Evolutionary conservation across 352 stramenopile species (phyloP), one percentile per base, ranked within the genome.

Genomic region (Pythium utonaiense): DNA sequence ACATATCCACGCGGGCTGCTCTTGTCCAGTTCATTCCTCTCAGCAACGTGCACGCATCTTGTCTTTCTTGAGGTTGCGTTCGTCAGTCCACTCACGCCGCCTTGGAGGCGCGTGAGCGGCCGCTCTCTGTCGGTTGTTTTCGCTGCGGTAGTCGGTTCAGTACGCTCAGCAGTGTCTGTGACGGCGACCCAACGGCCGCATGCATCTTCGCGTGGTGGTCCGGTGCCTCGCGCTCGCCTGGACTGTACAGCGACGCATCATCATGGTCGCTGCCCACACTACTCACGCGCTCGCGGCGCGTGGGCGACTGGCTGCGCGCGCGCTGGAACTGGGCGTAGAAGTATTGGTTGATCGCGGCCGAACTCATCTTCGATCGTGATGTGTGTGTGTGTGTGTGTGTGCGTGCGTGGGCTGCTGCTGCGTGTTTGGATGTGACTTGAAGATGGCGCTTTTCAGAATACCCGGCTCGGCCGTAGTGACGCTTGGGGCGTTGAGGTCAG

Each of bases 311-410:
- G 30, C 51, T 59, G 8, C 61, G 45, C 24, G 62, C 62, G 40
- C 55, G 62, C 55, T 64, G 54, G 55, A 69, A 69, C 34, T 69
- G 62, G 41, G 55, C 48, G 54, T 57, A 64, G 36, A 69, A 69
- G 50, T 69, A 69, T 33, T 64, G 62, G 34, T 69, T 69, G 21
- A 69, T 64, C 28, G 62, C 62, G 21, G 62, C 54, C 19, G 62
- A 64, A 22, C 62, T 69, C 62, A 69, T 69, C n/a, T 16, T 44
- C n/a, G 17, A 16, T 19, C 54, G 22, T 30, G 12, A 21, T 28
- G 22, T 44, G 13, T n/a, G n/a, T 16, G 53, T 21, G 16, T n/a
- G n/a, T n/a, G n/a, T n/a, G n/a, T n/a, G n/a, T n/a, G n/a, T 12
- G 17, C 9, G 28, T 33, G 28, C 28, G 5, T 7, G 12, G 21